Evolutionary conservation across 2,329 filamentous ascomycete genomes (phyloP).

Genomic region (Geosmithia flava): DNA sequence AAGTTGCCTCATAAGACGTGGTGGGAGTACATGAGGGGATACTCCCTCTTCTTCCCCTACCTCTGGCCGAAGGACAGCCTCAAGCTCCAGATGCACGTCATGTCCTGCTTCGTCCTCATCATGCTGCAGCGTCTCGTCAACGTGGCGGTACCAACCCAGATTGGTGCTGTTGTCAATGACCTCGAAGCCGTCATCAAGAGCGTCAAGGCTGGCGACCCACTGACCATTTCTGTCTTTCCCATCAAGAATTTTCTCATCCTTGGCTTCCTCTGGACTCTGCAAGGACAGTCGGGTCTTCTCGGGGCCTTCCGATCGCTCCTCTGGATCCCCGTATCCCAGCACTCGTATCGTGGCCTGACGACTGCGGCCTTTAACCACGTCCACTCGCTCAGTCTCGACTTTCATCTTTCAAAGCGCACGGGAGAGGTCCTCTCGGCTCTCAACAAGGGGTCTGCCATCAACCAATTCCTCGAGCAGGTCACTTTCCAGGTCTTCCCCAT

Average conservation of each 20-base stretch:
- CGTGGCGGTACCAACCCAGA: conserved; percentile 70
- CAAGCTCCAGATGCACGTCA: conserved; percentile 63
- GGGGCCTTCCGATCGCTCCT: conserved; percentile 71
- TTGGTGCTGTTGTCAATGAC: conserved; percentile 66
- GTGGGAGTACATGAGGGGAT: conserved; percentile 92
- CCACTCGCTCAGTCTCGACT: conserved; percentile 87
- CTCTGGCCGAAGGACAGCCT: conserved; percentile 80
- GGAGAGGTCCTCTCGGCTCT: conserved; percentile 91
- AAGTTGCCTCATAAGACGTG: conserved; percentile 80
- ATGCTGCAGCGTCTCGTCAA: conserved; percentile 75
- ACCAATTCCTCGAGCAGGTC: conserved; percentile 89
- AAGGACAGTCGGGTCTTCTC: conserved; percentile 79
- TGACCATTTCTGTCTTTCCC: conserved; percentile 20
- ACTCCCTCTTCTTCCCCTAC: conserved; percentile 90
- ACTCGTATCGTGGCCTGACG: conserved; percentile 88
- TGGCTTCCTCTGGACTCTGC: conserved; percentile 68
- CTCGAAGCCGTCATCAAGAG: conserved; percentile 43
- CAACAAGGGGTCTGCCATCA: conserved; percentile 93
- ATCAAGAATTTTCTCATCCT: conserved; percentile 21
- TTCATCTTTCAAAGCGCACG: conserved; percentile 92
- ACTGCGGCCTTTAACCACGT: conserved; percentile 97
- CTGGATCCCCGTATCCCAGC: conserved; percentile 95
- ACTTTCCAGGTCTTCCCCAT: conserved; percentile 95
- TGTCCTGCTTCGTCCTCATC: conserved; percentile 73
- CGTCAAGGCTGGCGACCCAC: conserved; percentile 24